These are phyloP conservation scores for Rhizoclosmatium sp. DNA, from an alignment of 192 early-diverging fungal genomes.

Conservation along the genomic window DNA sequence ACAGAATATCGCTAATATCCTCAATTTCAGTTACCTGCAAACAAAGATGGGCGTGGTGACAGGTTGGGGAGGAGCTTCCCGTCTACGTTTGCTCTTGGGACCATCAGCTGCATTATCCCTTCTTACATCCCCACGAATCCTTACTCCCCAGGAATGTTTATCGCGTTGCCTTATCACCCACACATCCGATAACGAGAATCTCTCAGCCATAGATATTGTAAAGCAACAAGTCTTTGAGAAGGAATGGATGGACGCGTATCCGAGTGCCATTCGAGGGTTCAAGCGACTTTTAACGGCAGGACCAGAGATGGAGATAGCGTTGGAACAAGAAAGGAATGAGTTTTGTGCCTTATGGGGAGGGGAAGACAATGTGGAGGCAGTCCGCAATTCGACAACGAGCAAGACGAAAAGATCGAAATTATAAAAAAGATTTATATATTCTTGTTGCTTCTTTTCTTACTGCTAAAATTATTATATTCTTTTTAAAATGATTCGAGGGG, in stretches of 20 bases:
- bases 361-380: conserved; percentile 34
- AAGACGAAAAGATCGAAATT: neutral
- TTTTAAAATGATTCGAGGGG: neutral
- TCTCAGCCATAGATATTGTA: conserved; percentile 43
- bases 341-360: conserved; percentile 39
- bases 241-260: conserved; percentile 43
- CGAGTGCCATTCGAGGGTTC: conserved; percentile 58
- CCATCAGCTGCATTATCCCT: conserved; percentile 55
- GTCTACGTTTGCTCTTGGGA: conserved; percentile 48
- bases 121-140: conserved; percentile 51
- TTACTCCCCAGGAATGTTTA: conserved; percentile 29
- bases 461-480: neutral
- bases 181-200: neutral
- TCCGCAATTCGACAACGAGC: neutral
- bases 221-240: conserved; percentile 39
- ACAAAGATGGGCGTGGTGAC: conserved; percentile 66
- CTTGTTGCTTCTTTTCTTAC: neutral
- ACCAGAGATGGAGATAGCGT: conserved; percentile 16
- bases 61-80: conserved; percentile 56
- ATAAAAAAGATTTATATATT: neutral
- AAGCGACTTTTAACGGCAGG: conserved; percentile 45
- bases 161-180: conserved; percentile 4
- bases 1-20: neutral
- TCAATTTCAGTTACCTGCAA: conserved; percentile 67
- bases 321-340: conserved; percentile 30